A percentile compares a stretch with the other conserved stretches of the same genome.
These are phyloP conservation scores for Phytopythium kandeliae DNA, from an alignment of 352 stramenopile species.

Conservation along the genomic window DNA sequence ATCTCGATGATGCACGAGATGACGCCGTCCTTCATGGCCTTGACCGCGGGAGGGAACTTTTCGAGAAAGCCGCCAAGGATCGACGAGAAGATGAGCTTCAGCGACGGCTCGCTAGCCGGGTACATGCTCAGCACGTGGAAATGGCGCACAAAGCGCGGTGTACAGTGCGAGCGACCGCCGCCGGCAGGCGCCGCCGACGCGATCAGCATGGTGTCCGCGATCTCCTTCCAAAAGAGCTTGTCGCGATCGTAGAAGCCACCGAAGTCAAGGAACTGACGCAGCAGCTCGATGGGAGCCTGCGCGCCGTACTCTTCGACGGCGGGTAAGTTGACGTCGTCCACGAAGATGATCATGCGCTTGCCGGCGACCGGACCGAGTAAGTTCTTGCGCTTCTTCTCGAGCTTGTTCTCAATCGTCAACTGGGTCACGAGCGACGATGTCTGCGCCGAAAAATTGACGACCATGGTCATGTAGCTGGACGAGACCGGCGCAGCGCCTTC, in stretches of 20 bases:
- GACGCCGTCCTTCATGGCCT: constrained; percentile 69
- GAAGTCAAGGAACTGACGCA: constrained; percentile 94
- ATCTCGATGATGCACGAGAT: constrained; percentile 92
- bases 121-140: constrained; percentile 96
- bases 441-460: constrained; percentile 92
- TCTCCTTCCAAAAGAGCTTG: constrained; percentile 97
- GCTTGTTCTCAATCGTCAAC: constrained; percentile 88
- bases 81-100: constrained; percentile 92
- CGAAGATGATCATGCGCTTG: constrained; percentile 91
- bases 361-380: constrained; percentile 84
- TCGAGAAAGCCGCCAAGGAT: constrained; percentile 92
- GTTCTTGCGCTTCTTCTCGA: constrained; percentile 95
- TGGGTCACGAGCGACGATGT: constrained; percentile 88
- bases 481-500: constrained; percentile 12
- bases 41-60: constrained; percentile 83
- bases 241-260: constrained; percentile 95
- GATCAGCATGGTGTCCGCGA: constrained; percentile 90
- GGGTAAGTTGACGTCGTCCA: constrained; percentile 95
- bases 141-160: constrained; percentile 91
- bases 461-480: constrained; percentile 65
- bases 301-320: constrained; percentile 93
- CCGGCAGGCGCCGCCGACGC: constrained; percentile 88
- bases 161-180: constrained; percentile 81
- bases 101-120: constrained; percentile 73
- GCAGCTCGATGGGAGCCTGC: constrained; percentile 91